Evolutionary conservation across 257 asterid genomes (phyloP), one percentile per base, ranked within the genome.

Genomic region (Nicotiana obtusifolia): DNA sequence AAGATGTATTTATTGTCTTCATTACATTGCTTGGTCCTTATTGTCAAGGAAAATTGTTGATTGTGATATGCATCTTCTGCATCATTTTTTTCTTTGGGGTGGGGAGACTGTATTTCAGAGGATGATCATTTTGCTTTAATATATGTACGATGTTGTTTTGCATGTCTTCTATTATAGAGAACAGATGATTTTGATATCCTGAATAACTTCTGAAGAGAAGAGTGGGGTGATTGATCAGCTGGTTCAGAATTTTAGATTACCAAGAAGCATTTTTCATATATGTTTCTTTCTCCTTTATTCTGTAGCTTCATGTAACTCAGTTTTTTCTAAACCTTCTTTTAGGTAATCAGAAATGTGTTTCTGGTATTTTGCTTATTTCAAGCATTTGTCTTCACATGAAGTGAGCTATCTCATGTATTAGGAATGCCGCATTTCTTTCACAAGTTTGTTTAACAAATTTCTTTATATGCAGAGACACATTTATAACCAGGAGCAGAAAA

Each of bases 401-500:
- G 31, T 68, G 56, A 35, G 77, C 77, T 37, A n/a, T 68, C 11
- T 37, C 77, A 35, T 69, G 47, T 2, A 41, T 41, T 41, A 7
- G 47, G 47, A 41, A 41, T 7, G 1, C 47, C 47, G 47, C 10
- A 0, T 37, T 37, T 37, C 8, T 47, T 24, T 73, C 24, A 35
- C 78, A 44, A 73, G 78, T 75, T 19, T 71, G 37, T 47, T 4
- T 47, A 75, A 75, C 79, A 31, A 75, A 61, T 64, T 77, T 52
- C 68, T 81, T 71, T 65, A 54, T 82, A 37, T 66, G 31, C 97
- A 95, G 97, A 91, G 94, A 85, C 97, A 92, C 86, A 88, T 94
- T 64, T 96, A 96, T 80, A 87, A 89, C 80, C 92, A 86, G 86
- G 89, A 88, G 77, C 91, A 95, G 44, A 93, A 87, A 85, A 86